Conservation (phyloP, 305 asterid genomes). For the Solanum hybrid region DNA sequence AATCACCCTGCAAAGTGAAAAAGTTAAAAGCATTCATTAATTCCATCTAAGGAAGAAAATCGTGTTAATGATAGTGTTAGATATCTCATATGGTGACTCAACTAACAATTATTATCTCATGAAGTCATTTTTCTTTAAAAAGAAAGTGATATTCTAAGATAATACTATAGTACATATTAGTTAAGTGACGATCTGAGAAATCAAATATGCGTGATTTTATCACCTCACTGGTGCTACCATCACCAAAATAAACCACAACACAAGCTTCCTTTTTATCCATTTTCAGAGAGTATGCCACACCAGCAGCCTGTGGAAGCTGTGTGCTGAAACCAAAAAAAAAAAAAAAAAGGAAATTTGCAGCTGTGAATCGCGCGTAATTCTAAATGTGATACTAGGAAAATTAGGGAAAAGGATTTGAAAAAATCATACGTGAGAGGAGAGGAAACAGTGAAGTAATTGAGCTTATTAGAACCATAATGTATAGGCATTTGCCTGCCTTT, state of each 20-base stretch:
- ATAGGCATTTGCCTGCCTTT: slow-evolving; percentile 97
- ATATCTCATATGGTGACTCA: not conserved
- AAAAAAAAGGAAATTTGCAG: not conserved
- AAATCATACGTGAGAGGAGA: slow-evolving; percentile 73
- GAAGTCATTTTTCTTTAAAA: not conserved
- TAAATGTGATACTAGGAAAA: not conserved
- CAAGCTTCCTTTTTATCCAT: slow-evolving; percentile 83
- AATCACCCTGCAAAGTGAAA: slow-evolving; percentile 99
- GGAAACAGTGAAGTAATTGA: slow-evolving; percentile 60
- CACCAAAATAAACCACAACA: slow-evolving; percentile 68
- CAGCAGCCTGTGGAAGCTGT: slow-evolving; percentile 94
- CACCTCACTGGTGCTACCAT: slow-evolving; percentile 89
- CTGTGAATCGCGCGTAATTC: not conserved
- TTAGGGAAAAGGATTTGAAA: not conserved
- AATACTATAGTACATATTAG: not conserved
- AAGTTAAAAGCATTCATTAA: too few relatives aligned
- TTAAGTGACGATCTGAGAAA: not conserved
- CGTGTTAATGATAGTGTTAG: not conserved
- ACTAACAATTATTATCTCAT: not conserved
- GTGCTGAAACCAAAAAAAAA: slow-evolving; percentile 33
- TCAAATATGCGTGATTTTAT: not conserved
- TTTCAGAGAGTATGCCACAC: slow-evolving; percentile 88
- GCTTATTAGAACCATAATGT: slow-evolving; percentile 73
- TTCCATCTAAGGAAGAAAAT: not conserved
- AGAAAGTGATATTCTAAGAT: not conserved